Percentiles rank a stretch among this genome's conserved stretches.
phyloP scores from a whole-genome alignment of 78 protist genomes.

The Cavenderia fasciculata region DNA sequence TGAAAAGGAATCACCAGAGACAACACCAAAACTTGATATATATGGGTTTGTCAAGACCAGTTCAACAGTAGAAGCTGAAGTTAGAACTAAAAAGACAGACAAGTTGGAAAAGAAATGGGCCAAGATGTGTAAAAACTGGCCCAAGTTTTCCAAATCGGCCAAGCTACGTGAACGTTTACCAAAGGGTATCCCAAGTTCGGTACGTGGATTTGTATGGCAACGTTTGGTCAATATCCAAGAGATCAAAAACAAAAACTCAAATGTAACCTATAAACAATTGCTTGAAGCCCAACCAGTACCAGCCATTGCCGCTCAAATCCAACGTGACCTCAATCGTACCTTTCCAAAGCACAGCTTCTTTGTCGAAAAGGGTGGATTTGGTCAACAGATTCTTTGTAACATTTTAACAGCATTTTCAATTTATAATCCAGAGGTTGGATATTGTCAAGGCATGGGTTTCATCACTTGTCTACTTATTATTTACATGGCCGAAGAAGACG shows the following conservation, averaged over 20 bases:
- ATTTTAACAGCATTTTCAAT: constrained; percentile 81
- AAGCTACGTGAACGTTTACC: constrained; percentile 68
- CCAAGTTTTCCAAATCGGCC: neutral
- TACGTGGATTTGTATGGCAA: constrained; percentile 64
- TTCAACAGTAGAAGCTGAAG: neutral
- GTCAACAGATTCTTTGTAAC: constrained; percentile 72
- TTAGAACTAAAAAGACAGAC: constrained; percentile 52
- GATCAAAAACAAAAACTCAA: constrained; percentile 44
- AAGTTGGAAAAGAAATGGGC: constrained; percentile 48
- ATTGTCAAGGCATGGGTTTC: constrained; percentile 91
- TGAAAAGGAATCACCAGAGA: constrained; percentile 25
- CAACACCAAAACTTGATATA: constrained; percentile 59
- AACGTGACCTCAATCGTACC: constrained; percentile 81
- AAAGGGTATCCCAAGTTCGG: constrained; percentile 82
- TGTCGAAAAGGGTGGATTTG: constrained; percentile 71
- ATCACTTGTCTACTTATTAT: constrained; percentile 81
- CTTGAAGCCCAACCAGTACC: neutral
- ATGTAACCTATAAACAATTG: constrained; percentile 23
- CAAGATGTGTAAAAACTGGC: constrained; percentile 16
- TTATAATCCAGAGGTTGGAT: constrained; percentile 86
- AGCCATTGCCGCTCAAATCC: constrained; percentile 56
- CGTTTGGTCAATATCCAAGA: constrained; percentile 7
- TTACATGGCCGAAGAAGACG: constrained; percentile 86
- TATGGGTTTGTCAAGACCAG: constrained; percentile 66
- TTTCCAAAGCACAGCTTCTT: constrained; percentile 79